These are phyloP conservation scores for Parachlorella kessleri DNA, from an alignment of 139 green algal species.

Conservation along the genomic window DNA sequence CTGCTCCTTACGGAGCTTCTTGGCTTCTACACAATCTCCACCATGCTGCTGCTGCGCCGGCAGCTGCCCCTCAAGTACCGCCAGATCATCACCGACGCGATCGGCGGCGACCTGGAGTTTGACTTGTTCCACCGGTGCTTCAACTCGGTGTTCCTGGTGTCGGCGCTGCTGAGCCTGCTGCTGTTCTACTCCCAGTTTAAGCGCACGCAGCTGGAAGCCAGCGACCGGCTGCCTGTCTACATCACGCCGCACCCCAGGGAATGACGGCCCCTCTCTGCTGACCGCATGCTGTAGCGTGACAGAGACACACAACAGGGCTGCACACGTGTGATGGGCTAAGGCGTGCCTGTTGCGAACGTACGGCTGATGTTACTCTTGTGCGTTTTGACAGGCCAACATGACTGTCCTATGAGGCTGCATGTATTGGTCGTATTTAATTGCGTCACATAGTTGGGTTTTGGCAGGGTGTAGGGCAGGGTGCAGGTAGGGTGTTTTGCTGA, in stretches of 20 bases:
- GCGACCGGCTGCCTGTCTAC: conserved; percentile 26
- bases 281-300: no score
- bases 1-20: conserved; percentile 78
- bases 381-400: no score
- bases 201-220: conserved; percentile 19
- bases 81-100: conserved; percentile 56
- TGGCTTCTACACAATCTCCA: conserved; percentile 84
- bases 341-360: no score
- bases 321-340: no score
- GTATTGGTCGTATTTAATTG: no score
- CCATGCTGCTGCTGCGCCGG: conserved; percentile 83
- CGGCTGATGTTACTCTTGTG: no score
- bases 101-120: conserved; percentile 85
- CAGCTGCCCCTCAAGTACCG: conserved; percentile 75
- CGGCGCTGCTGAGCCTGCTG: conserved; percentile 27
- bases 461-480: no score
- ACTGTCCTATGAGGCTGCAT: no score
- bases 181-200: conserved; percentile 42
- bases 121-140: conserved; percentile 77
- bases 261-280: no score
- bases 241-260: conserved; percentile 2
- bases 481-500: no score
- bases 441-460: no score
- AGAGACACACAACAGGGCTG: no score
- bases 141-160: conserved; percentile 40